These are phyloP conservation scores for Zasmidium angulare DNA, from an alignment of 2,329 filamentous ascomycete genomes.

Conservation along the genomic window DNA sequence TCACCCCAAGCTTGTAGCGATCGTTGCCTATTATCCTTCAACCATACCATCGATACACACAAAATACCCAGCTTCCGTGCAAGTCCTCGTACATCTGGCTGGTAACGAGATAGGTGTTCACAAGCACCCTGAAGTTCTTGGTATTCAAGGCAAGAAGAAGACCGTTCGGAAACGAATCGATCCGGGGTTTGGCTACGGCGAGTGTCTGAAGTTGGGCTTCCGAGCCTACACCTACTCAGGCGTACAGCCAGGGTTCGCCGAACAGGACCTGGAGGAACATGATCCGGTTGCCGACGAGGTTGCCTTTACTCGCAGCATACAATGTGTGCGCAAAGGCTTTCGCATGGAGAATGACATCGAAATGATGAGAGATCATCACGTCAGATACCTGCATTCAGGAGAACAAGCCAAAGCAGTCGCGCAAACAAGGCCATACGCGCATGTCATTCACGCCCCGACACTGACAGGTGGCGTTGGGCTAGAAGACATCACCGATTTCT, in stretches of 20 bases:
- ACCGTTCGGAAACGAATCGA: constrained; percentile 51
- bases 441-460: constrained; percentile 46
- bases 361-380: constrained; percentile 42
- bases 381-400: constrained; percentile 31
- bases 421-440: constrained; percentile 39
- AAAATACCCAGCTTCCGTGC: constrained; percentile 44
- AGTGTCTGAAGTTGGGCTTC: constrained; percentile 46
- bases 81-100: constrained; percentile 60
- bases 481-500: constrained; percentile 52
- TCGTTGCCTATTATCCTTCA: constrained; percentile 64
- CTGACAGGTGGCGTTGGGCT: constrained; percentile 47
- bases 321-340: constrained; percentile 61
- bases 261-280: constrained; percentile 67
- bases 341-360: constrained; percentile 48
- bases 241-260: constrained; percentile 66
- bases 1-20: constrained; percentile 56
- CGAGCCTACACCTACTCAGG: constrained; percentile 56
- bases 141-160: constrained; percentile 53
- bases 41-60: constrained; percentile 54
- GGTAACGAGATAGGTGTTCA: constrained; percentile 50
- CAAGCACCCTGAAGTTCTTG: constrained; percentile 51
- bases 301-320: constrained; percentile 67
- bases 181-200: constrained; percentile 51
- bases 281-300: constrained; percentile 63
- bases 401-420: constrained; percentile 39